phyloP scores from a whole-genome alignment of 2,329 filamentous ascomycete species.

The Beauveria caledonica region DNA sequence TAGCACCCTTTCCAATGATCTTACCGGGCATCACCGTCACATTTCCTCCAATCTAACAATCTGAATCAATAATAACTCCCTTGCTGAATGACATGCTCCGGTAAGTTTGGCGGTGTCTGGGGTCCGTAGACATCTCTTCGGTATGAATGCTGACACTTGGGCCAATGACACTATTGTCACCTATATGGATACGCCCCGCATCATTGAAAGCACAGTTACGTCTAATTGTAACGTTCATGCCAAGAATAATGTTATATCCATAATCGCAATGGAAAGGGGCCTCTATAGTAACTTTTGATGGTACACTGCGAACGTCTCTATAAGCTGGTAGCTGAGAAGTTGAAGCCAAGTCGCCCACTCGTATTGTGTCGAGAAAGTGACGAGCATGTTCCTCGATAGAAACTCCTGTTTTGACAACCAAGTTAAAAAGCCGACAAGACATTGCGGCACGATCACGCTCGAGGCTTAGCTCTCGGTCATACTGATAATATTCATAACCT shows the following conservation, averaged over 20 bases:
- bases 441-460: conserved; percentile 76
- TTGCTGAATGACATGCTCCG: conserved; percentile 63
- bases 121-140: conserved; percentile 62
- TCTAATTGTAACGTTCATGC: conserved; percentile 74
- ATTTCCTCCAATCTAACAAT: conserved; percentile 74
- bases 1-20: conserved; percentile 68
- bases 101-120: conserved; percentile 63
- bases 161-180: conserved; percentile 67
- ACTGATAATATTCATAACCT: conserved; percentile 68
- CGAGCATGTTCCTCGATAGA: conserved; percentile 59
- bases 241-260: conserved; percentile 87
- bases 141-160: conserved; percentile 83
- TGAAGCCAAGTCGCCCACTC: conserved; percentile 49
- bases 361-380: conserved; percentile 63
- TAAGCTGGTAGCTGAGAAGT: conserved; percentile 44
- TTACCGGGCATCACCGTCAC: conserved; percentile 71
- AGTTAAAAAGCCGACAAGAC: conserved; percentile 81
- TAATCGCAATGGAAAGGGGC: conserved; percentile 90
- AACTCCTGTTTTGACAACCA: conserved; percentile 59
- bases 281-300: conserved; percentile 70
- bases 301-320: conserved; percentile 53
- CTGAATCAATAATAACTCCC: conserved; percentile 70
- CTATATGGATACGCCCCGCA: conserved; percentile 74
- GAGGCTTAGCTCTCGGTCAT: conserved; percentile 67
- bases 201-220: conserved; percentile 81